Evolutionary conservation across 306 rosid genomes (phyloP).

Genomic region (Cicer arietinum): DNA sequence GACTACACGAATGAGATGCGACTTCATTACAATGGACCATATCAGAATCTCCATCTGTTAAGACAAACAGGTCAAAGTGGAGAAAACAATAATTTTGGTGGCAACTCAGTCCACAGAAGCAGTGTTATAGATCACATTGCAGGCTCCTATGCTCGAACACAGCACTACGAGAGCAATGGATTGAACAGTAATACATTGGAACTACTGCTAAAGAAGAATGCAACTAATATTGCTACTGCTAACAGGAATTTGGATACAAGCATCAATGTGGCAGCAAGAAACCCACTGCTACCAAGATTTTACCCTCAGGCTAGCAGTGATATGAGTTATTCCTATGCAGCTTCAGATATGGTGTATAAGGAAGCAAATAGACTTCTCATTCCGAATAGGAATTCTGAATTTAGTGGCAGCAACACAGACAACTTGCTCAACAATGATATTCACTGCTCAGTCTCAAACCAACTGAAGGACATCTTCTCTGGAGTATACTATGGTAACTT

Average conservation of each 20-base stretch:
- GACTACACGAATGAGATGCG: constrained; percentile 43
- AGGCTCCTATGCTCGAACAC: constrained; percentile 43
- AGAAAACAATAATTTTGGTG: constrained; percentile 31
- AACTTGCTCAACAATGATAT: constrained; percentile 48
- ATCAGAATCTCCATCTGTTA: constrained; percentile 45
- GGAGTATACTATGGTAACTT: constrained; percentile 60
- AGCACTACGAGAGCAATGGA: constrained; percentile 39
- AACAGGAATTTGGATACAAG: constrained; percentile 40
- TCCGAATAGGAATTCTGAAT: constrained; percentile 47
- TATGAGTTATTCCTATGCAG: constrained; percentile 39
- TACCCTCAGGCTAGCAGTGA: constrained; percentile 40
- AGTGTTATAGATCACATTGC: constrained; percentile 43
- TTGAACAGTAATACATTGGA: constrained; percentile 48
- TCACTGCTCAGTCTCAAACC: constrained; percentile 50
- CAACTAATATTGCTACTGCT: constrained; percentile 42
- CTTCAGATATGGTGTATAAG: constrained; percentile 33
- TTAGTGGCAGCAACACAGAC: constrained; percentile 45
- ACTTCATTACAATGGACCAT: constrained; percentile 41
- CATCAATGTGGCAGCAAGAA: constrained; percentile 51
- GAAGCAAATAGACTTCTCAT: constrained; percentile 43
- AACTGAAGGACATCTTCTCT: constrained; percentile 46
- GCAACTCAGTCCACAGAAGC: constrained; percentile 38
- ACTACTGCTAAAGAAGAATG: constrained; percentile 44
- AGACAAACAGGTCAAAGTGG: constrained; percentile 42
- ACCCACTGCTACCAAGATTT: constrained; percentile 50